Evolutionary conservation across 345 rosid genomes (phyloP).

Genomic region (Theobroma cacao): DNA sequence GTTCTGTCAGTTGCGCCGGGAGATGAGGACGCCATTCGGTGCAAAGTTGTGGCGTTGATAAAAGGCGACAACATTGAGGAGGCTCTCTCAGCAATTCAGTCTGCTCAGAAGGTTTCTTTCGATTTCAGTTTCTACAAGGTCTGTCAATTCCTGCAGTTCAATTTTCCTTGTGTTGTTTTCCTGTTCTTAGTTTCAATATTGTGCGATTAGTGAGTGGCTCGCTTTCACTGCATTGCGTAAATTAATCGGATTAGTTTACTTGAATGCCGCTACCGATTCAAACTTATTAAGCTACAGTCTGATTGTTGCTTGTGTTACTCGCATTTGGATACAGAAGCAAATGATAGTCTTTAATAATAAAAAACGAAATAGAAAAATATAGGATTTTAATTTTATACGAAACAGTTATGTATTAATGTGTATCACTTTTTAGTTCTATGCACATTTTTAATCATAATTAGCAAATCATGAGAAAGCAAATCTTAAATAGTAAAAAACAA

Average conservation of each 20-base stretch:
- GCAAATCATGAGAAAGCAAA: neutral
- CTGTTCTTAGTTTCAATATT: neutral
- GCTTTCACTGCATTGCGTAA: neutral
- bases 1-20: constrained; percentile 65
- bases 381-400: neutral
- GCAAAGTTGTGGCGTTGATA: constrained; percentile 80
- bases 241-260: neutral
- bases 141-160: neutral
- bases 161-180: neutral
- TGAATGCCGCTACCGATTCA: neutral
- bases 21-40: constrained; percentile 86
- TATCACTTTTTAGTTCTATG: neutral
- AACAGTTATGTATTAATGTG: neutral
- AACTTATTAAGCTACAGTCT: neutral
- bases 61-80: constrained; percentile 63
- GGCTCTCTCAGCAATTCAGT: constrained; percentile 62
- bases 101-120: constrained; percentile 36
- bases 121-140: constrained; percentile 77
- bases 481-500: too few relatives aligned
- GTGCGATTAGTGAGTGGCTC: neutral
- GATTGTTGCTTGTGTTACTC: too few relatives aligned
- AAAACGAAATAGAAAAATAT: neutral
- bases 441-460: neutral
- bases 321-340: neutral
- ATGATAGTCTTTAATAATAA: neutral